phyloP scores from a whole-genome alignment of 1,284 basidiomycete species.

The Ganoderma multipileum region DNA sequence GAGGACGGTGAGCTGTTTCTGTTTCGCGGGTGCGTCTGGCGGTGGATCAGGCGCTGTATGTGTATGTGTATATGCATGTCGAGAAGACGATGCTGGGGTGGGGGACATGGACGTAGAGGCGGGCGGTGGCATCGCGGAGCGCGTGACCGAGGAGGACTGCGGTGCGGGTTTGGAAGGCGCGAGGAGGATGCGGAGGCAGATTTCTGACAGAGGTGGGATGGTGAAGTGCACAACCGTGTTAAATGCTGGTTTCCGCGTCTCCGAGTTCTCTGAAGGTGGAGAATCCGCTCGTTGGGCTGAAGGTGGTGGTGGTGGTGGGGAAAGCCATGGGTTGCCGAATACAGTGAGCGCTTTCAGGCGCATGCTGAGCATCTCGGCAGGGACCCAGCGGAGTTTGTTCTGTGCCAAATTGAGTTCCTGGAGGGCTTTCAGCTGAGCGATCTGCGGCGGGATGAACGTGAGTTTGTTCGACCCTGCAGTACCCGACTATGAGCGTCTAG shows the following conservation, averaged over 20 bases:
- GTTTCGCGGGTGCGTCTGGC: neutral
- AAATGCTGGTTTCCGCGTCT: constrained; percentile 26
- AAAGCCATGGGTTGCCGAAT: constrained; percentile 64
- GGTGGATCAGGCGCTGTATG: constrained; percentile 9
- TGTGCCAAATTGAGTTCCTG: constrained; percentile 66
- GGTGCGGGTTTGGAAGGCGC: constrained; percentile 31
- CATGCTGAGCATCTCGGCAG: constrained; percentile 69
- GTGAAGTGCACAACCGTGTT: constrained; percentile 34
- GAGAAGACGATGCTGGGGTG: constrained; percentile 32
- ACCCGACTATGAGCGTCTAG: neutral
- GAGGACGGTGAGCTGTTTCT: constrained; percentile 41
- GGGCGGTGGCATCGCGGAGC: neutral
- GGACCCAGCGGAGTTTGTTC: constrained; percentile 67
- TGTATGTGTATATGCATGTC: constrained; percentile 12
- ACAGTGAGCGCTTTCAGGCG: constrained; percentile 53
- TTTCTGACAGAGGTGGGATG: constrained; percentile 57
- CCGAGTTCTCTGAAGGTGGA: neutral
- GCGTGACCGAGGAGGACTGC: neutral
- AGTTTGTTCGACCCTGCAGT: constrained; percentile 62
- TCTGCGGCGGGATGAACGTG: constrained; percentile 68
- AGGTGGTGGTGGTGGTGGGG: constrained; percentile 23
- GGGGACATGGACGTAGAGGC: constrained; percentile 18
- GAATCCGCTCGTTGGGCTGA: neutral
- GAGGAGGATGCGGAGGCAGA: constrained; percentile 56
- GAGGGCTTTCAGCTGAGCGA: constrained; percentile 59